Base-by-base conservation (phyloP, 768 basidiomycete species). In the Russula virescens region DNA sequence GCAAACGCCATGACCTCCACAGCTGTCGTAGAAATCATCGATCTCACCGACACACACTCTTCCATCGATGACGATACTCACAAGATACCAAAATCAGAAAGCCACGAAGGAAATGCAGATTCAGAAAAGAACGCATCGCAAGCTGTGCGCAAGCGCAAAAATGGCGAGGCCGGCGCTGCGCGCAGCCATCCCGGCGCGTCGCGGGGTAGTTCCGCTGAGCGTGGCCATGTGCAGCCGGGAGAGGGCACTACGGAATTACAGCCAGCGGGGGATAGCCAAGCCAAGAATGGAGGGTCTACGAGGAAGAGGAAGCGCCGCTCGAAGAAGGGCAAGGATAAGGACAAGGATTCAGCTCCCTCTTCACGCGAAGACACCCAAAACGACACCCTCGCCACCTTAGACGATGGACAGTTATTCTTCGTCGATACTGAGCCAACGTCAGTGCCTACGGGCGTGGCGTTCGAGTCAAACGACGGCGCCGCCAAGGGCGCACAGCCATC, bases 381-480 rank as follows among this genome's bases (percentile, higher is more conserved):
- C 51, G 46, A 58, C 51, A 16, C 26, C 9, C 42, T 53, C 11
- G 14, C 21, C 5, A 1, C 54, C n/a, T 34, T 46, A 13, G 54
- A 63, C 18, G 35, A 55, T 35, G 45, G 9, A 1, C 16, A 56
- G 18, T 53, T 81, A 11, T 88, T 85, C 69, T 80, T 77, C 67
- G 68, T 86, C 58, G 87, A 88, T 66, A 69, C 72, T 21, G 67
- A 69, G 5, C 80, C 83, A 3, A 70, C 75, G 13, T 68, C 73
- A 0, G 60, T 83, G 23, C 72, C 76, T 3, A 55, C 35, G 18
- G 28, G 55, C 18, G 61, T 70, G 23, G 67, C 69, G 42, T 62
- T 71, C 21, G 60, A 55, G 71, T 60, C 43, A 53, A 26, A 21
- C 46, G 63, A 61, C 48, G 60, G 18, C 26, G 61, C 35, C 45